Base-by-base conservation (phyloP, 2,329 filamentous ascomycete species). In the Gnomoniopsis sp. region DNA sequence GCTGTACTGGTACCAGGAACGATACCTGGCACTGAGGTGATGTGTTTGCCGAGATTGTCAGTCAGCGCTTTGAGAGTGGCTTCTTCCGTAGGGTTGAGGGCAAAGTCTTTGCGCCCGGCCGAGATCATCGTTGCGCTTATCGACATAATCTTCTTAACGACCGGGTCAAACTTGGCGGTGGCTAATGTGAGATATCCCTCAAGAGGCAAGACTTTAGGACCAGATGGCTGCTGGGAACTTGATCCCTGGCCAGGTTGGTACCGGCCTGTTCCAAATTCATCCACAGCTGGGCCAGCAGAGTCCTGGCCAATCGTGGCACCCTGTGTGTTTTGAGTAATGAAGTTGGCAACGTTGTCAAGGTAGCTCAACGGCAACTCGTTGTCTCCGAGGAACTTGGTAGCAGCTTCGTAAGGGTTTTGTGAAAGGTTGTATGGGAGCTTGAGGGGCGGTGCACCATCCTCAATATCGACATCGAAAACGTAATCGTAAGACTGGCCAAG, bases 401-500 rank as follows among this genome's bases (percentile, higher is more conserved):
- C 93, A 2, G 89, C 88, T 66, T 96, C 90, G 71, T 96, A 98
- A 0, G 92, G 91, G 65, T 97, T 97, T 70, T 97, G 89, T 1
- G 89, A 91, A 14, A 93, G 81, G 70, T 98, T 97, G 75, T 90
- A 98, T 0, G 93, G 92, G n/a, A 98, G 80, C 73, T 97, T 97
- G 49, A 98, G 79, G 0, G 93, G 86, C 14, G 93, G 93, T 69
- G 96, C 93, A 54, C 92, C 93, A 68, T 97, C 93, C 71, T 96
- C 91, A 62, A 97, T 96, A 67, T 96, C 93, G 26, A 97, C 93
- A 69, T 97, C 93, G 65, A 98, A 98, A 10, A 99, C 93, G 68
- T 89, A 97, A 70, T 99, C 95, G 71, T 96, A 99, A 62, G 93
- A 90, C 69, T 96, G 85, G 34, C 93, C 93, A 1, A 90, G 79